Conservation (phyloP, 108 stramenopile species). For the Fragilariopsis cylindrus region DNA sequence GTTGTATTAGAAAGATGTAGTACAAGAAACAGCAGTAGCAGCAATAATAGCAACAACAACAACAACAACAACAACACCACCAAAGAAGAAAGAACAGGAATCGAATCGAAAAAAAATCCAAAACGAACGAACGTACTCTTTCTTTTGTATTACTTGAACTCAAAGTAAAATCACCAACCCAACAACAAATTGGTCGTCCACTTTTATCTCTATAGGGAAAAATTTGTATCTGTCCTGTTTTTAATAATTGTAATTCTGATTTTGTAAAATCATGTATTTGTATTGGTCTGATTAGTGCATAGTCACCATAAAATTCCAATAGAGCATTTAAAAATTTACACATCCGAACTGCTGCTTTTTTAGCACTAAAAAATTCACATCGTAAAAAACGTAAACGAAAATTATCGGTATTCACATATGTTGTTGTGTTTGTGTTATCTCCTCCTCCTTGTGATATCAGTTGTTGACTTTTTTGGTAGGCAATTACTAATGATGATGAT, state of each 20-base stretch:
- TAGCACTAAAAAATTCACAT: conserved; percentile 24
- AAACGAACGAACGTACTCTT: not conserved
- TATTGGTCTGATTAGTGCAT: conserved; percentile 3
- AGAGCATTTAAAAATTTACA: conserved; percentile 21
- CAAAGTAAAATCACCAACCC: conserved; percentile 4
- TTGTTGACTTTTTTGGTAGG: conserved; percentile 22
- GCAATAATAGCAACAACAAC: too few relatives aligned
- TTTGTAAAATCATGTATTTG: not conserved
- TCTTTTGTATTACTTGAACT: not conserved
- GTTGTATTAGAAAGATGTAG: too few relatives aligned
- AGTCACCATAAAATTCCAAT: conserved; percentile 19
- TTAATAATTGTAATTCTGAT: conserved; percentile 3
- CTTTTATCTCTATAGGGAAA: conserved; percentile 9
- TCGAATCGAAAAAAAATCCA: too few relatives aligned
- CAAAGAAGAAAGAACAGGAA: too few relatives aligned
- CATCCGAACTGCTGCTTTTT: conserved; percentile 24
- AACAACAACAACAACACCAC: too few relatives aligned
- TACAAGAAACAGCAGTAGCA: too few relatives aligned
- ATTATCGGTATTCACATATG: conserved; percentile 16
- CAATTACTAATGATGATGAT: not conserved
- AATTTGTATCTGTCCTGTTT: not conserved
- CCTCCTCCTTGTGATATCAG: too few relatives aligned
- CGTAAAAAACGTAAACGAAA: conserved; percentile 41
- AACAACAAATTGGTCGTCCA: conserved; percentile 1
- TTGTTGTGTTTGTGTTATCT: not conserved